Percentiles rank a stretch among this genome's conserved stretches.
phyloP scores from a whole-genome alignment of 441 rosid genomes.

The Adansonia rubrostipa region DNA sequence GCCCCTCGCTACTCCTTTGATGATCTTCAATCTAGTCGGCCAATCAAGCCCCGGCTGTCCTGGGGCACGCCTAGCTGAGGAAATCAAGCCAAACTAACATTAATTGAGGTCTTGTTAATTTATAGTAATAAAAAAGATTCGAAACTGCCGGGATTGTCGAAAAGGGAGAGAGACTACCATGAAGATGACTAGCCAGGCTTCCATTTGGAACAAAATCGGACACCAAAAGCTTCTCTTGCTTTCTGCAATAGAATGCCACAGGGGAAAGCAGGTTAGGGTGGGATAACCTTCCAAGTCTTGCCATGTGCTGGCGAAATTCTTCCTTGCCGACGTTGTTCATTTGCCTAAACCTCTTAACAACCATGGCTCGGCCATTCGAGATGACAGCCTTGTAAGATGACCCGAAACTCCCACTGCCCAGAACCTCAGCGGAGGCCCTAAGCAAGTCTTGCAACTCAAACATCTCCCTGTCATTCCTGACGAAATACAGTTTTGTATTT shows the following conservation, averaged over 20 bases:
- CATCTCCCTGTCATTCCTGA: conserved; percentile 53
- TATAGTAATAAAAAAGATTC: not conserved
- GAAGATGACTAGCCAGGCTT: conserved; percentile 81
- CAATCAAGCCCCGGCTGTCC: conserved; percentile 61
- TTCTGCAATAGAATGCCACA: conserved; percentile 68
- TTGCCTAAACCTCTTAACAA: conserved; percentile 73
- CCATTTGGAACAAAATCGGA: conserved; percentile 67
- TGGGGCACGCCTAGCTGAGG: conserved; percentile 51
- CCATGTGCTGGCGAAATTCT: conserved; percentile 73
- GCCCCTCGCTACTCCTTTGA: conserved; percentile 79
- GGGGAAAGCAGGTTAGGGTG: conserved; percentile 76
- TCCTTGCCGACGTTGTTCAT: conserved; percentile 63
- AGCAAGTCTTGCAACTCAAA: conserved; percentile 79
- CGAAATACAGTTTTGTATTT: conserved; percentile 54
- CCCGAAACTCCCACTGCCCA: conserved; percentile 77
- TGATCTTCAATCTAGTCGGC: conserved; percentile 73
- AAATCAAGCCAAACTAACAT: not conserved
- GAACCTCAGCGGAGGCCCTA: conserved; percentile 75
- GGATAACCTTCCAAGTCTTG: conserved; percentile 61
- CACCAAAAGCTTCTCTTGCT: conserved; percentile 83
- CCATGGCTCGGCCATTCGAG: conserved; percentile 57
- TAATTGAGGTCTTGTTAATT: not conserved
- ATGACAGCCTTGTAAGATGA: conserved; percentile 78
- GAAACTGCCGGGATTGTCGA: not conserved
- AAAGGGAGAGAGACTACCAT: conserved; percentile 47